Evolutionary conservation across 805 yeast species (phyloP).

Genomic region (Candida cerambycidarum): DNA sequence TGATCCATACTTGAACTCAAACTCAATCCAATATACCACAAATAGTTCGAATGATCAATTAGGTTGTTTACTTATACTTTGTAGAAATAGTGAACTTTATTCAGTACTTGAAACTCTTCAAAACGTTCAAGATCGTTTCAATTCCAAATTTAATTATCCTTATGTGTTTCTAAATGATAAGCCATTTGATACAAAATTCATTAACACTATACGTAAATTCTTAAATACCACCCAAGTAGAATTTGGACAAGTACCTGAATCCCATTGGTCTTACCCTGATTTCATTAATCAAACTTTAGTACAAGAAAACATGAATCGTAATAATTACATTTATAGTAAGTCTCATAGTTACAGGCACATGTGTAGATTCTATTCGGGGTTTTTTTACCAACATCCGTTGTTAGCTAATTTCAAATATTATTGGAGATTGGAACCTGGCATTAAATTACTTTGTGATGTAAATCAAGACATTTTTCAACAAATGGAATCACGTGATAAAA

Average conservation of each 20-base stretch:
- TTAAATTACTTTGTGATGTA: conserved; percentile 59
- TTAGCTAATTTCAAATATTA: conserved; percentile 62
- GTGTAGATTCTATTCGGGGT: conserved; percentile 54
- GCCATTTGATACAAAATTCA: conserved; percentile 59
- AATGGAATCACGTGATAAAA: conserved; percentile 54
- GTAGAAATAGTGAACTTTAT: conserved; percentile 65
- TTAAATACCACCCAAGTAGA: conserved; percentile 57
- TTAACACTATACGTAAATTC: conserved; percentile 43
- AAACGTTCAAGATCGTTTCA: conserved; percentile 66
- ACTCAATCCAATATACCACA: no score
- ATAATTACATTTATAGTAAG: conserved; percentile 50
- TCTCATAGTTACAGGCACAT: conserved; percentile 67
- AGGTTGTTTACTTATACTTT: conserved; percentile 55
- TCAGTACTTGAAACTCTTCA: conserved; percentile 58
- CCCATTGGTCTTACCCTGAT: conserved; percentile 71
- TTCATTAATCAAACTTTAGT: conserved; percentile 50
- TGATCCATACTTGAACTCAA: no score
- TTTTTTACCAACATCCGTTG: conserved; percentile 61
- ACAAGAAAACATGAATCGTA: conserved; percentile 4
- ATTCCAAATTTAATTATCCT: conserved; percentile 61
- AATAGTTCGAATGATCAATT: not conserved
- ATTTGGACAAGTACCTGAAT: conserved; percentile 60
- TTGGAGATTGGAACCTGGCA: conserved; percentile 79
- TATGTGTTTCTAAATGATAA: conserved; percentile 79
- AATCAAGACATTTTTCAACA: conserved; percentile 60